phyloP scores from a whole-genome alignment of 345 rosid genomes.

The Psidium friedrichsthalianum region DNA sequence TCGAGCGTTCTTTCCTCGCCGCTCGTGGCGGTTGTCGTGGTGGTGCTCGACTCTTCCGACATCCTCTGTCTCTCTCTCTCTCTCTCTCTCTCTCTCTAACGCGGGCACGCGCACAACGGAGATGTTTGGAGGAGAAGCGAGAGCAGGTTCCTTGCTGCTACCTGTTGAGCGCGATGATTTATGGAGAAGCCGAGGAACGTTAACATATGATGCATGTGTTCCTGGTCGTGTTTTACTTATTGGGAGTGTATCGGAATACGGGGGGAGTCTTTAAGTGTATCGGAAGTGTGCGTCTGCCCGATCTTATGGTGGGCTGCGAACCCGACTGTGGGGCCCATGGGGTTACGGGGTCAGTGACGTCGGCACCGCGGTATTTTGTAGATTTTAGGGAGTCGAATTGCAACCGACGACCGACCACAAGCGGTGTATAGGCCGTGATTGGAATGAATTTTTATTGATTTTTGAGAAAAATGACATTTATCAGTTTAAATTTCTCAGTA shows the following conservation, averaged over 20 bases:
- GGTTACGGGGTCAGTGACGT: background rate
- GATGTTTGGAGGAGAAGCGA: background rate
- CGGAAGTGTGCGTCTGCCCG: background rate
- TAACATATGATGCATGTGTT: background rate
- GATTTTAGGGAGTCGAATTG: background rate
- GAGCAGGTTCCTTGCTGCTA: background rate
- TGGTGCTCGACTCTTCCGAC: background rate
- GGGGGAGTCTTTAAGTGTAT: background rate
- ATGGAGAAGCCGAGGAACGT: background rate
- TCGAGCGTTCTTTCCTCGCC: constrained; percentile 29
- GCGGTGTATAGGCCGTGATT: too few species aligned
- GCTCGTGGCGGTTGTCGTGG: background rate
- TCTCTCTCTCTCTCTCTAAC: background rate
- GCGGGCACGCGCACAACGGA: background rate
- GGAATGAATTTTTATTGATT: too few species aligned
- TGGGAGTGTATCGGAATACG: background rate
- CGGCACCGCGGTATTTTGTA: background rate
- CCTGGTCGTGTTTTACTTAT: background rate
- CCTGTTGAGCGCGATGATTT: background rate
- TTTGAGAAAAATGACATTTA: too few species aligned
- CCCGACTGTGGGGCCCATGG: too few species aligned
- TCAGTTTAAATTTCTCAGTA: background rate
- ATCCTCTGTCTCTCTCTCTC: background rate
- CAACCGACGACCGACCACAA: background rate
- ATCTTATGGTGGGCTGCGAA: background rate